Conservation (phyloP, 2,329 filamentous ascomycete genomes). For the Beauveria australis region DNA sequence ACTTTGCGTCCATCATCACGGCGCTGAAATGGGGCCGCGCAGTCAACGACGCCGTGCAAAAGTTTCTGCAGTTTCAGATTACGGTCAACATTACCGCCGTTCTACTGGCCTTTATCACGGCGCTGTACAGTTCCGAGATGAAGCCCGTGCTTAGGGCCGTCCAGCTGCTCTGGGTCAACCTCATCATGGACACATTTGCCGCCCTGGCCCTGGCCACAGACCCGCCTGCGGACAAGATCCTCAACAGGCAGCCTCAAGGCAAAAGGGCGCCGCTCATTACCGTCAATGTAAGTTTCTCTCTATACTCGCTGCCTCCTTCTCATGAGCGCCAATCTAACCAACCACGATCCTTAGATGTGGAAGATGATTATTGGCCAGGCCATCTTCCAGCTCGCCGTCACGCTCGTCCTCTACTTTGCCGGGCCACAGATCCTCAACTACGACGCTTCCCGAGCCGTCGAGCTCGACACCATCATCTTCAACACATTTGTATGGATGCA, state of each 20-base stretch:
- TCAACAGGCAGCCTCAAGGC: conserved; percentile 43
- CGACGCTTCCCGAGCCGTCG: conserved; percentile 31
- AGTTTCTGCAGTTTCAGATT: conserved; percentile 57
- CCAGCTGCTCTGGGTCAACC: conserved; percentile 54
- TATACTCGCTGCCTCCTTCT: neutral
- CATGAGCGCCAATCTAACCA: neutral
- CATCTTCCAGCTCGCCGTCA: conserved; percentile 51
- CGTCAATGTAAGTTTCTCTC: conserved; percentile 28
- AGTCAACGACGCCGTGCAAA: conserved; percentile 55
- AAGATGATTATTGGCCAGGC: conserved; percentile 58
- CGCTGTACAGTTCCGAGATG: conserved; percentile 41
- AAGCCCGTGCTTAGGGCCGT: conserved; percentile 50
- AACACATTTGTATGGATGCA: conserved; percentile 68
- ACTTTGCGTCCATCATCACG: conserved; percentile 51
- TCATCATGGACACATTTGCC: conserved; percentile 61
- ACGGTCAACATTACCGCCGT: conserved; percentile 58
- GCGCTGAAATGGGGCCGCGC: conserved; percentile 55
- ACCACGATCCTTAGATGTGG: conserved; percentile 38
- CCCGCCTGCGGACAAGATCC: conserved; percentile 47
- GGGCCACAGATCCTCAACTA: conserved; percentile 48
- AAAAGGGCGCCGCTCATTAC: conserved; percentile 70
- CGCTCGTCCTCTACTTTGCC: conserved; percentile 53
- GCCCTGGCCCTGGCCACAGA: conserved; percentile 58
- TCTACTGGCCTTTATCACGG: conserved; percentile 49
- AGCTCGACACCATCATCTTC: conserved; percentile 56